phyloP scores from a whole-genome alignment of 129 eudicot species.

The Calendula officinalis region DNA sequence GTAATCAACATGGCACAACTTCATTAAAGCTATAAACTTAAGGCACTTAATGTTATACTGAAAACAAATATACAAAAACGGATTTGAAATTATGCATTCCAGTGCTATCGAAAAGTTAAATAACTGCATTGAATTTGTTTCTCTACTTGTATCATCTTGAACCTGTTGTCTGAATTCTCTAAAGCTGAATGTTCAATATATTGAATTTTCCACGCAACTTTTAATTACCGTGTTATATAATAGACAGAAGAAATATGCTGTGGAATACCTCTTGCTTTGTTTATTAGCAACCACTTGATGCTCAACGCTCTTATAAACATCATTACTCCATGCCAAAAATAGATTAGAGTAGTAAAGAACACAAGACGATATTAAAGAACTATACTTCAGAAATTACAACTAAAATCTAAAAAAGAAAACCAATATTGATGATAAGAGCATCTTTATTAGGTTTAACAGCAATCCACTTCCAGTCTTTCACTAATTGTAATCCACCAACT shows the following conservation, averaged over 20 bases:
- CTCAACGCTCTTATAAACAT: slow-evolving; percentile 70
- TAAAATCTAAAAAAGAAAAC: slow-evolving; percentile 74
- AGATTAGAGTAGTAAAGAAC: neutral
- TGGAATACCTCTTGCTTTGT: slow-evolving; percentile 59
- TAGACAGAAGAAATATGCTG: slow-evolving; percentile 85
- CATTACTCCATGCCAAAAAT: slow-evolving; percentile 90
- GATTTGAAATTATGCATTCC: too few species aligned
- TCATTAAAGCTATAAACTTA: too few species aligned
- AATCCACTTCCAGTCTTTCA: slow-evolving; percentile 78
- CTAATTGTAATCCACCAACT: slow-evolving; percentile 68
- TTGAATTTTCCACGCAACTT: slow-evolving; percentile 46
- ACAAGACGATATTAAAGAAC: neutral
- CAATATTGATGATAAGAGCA: slow-evolving; percentile 75
- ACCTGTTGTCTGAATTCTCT: slow-evolving; percentile 74
- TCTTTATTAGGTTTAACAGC: slow-evolving; percentile 67
- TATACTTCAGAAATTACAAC: neutral
- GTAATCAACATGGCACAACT: too few species aligned
- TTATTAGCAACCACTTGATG: slow-evolving; percentile 69
- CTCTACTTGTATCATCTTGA: slow-evolving; percentile 55
- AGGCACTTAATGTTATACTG: too few species aligned
- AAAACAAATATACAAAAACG: neutral
- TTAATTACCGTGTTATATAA: slow-evolving; percentile 56
- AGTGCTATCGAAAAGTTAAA: too few species aligned
- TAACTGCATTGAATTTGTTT: neutral
- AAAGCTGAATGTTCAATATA: slow-evolving; percentile 66